Conservation (phyloP, 208 protist genomes). For the Leishmania mexicana region DNA sequence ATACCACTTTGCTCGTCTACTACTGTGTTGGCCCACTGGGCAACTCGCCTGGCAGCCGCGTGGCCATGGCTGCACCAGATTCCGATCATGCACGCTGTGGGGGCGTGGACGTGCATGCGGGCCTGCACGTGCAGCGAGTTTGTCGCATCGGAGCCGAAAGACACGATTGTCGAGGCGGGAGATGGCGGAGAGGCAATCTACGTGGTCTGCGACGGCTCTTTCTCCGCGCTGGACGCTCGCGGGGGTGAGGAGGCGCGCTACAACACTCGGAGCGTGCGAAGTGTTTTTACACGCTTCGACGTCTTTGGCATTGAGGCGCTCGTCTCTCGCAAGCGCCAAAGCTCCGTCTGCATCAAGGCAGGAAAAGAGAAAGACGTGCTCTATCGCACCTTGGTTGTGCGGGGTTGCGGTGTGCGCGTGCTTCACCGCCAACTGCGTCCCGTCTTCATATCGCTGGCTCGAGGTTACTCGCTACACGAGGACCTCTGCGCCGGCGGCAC, state of each 20-base stretch:
- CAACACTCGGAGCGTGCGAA: slow-evolving; percentile 35
- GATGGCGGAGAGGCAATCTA: slow-evolving; percentile 37
- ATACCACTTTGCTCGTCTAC: slow-evolving; percentile 53
- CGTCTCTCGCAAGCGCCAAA: slow-evolving; percentile 43
- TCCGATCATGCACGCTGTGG: slow-evolving; percentile 57
- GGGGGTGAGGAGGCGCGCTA: slow-evolving; percentile 33
- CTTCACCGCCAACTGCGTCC: slow-evolving; percentile 40
- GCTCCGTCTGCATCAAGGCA: slow-evolving; percentile 58
- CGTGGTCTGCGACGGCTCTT: slow-evolving; percentile 49
- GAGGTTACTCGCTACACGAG: slow-evolving; percentile 56
- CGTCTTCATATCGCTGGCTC: slow-evolving; percentile 46
- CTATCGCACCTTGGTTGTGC: slow-evolving; percentile 30
- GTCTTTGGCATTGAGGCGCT: slow-evolving; percentile 67
- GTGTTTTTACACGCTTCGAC: slow-evolving; percentile 42
- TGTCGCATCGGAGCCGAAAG: slow-evolving; percentile 19
- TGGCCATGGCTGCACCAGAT: slow-evolving; percentile 36
- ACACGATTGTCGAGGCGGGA: slow-evolving; percentile 38
- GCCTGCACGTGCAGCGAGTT: slow-evolving; percentile 43
- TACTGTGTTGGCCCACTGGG: slow-evolving; percentile 36
- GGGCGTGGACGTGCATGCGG: slow-evolving; percentile 54
- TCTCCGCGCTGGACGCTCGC: slow-evolving; percentile 35
- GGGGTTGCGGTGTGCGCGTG: slow-evolving; percentile 47
- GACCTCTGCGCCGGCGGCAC: slow-evolving; percentile 37
- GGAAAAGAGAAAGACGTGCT: slow-evolving; percentile 23
- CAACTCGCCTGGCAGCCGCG: slow-evolving; percentile 30